Conservation (phyloP, 352 stramenopile species). For the Phytopythium vexans region DNA sequence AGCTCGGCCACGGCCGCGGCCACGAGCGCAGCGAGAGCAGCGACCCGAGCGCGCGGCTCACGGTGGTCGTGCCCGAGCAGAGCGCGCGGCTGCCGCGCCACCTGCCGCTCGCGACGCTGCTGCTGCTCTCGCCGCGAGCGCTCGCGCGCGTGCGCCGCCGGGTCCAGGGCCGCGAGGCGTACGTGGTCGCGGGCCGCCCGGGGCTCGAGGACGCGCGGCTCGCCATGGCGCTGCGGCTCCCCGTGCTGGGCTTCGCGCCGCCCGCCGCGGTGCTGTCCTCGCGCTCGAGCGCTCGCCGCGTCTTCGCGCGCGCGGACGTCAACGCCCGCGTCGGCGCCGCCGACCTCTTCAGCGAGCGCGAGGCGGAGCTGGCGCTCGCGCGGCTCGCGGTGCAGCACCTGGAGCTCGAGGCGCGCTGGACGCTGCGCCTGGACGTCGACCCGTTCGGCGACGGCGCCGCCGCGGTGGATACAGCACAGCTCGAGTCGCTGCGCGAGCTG, state of each 20-base stretch:
- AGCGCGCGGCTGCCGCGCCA: slow-evolving; percentile 72
- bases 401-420: slow-evolving; percentile 63
- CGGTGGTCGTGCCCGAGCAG: slow-evolving; percentile 81
- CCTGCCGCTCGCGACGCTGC: slow-evolving; percentile 73
- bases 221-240: slow-evolving; percentile 68
- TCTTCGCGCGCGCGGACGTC: slow-evolving; percentile 83
- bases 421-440: slow-evolving; percentile 84
- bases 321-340: slow-evolving; percentile 85
- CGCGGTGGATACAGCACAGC: slow-evolving; percentile 58
- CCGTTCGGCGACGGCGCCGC: slow-evolving; percentile 58
- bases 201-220: slow-evolving; percentile 81
- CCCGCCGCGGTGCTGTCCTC: slow-evolving; percentile 55
- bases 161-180: slow-evolving; percentile 57
- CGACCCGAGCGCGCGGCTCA: too few species aligned
- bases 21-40: too few species aligned
- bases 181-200: slow-evolving; percentile 72
- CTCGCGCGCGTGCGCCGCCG: slow-evolving; percentile 62
- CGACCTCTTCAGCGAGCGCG: slow-evolving; percentile 88
- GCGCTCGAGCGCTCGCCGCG: slow-evolving; percentile 72
- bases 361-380: slow-evolving; percentile 76
- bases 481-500: slow-evolving; percentile 59
- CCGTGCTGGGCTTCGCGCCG: slow-evolving; percentile 67
- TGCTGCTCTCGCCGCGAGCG: slow-evolving; percentile 85
- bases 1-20: slow-evolving; percentile 33
- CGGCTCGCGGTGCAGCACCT: slow-evolving; percentile 87